Evolutionary conservation across 176 grass and related monocot species (phyloP), one percentile per base, ranked within the genome.

Genomic region (Olyra latifolia): DNA sequence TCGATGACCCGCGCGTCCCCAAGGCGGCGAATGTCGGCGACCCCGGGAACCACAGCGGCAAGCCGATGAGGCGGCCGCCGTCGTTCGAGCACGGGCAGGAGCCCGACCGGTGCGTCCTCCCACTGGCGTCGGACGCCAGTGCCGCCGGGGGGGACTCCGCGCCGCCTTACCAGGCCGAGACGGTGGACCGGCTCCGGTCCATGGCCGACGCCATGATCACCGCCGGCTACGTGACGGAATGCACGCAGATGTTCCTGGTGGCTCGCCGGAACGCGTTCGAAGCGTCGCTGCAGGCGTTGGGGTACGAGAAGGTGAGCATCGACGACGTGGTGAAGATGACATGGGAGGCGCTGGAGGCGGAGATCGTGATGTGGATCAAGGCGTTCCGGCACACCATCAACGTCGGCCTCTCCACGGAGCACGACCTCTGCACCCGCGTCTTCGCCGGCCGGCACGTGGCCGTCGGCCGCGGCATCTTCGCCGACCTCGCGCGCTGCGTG

Each of bases 271-370:
- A 93, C 59, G 81, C 84, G 47, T 91, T 85, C 71, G 77, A 85
- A 27, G 71, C 71, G 28, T 66, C 77, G 64, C 39, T 81, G 46
- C 39, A 25, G 15, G 72, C 50, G 3, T 55, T 85, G 1, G 82
- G 87, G 16, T 81, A 85, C 77, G 87, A 89, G 27, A 85, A 81
- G 77, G 16, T 25, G 27, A 71, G 83, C 82, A 81, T 85, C 39
- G 87, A 89, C 56, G 77, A 81, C 47, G 82, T 99, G 48, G 80
- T 88, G 68, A 76, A 25, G 75, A 95, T 95, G 93, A 32, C 93
- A 22, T 91, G 90, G 96, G 96, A 99, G 38, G 32, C 88, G 42
- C 83, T 95, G 53, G 96, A 99, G 80, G 72, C 74, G 7, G 84
- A 89, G 90, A 89, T 93, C 47, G 81, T 64, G 1, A 55, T 71